Base-by-base conservation (phyloP, 2,329 filamentous ascomycete species). In the Fusarium luffae region DNA sequence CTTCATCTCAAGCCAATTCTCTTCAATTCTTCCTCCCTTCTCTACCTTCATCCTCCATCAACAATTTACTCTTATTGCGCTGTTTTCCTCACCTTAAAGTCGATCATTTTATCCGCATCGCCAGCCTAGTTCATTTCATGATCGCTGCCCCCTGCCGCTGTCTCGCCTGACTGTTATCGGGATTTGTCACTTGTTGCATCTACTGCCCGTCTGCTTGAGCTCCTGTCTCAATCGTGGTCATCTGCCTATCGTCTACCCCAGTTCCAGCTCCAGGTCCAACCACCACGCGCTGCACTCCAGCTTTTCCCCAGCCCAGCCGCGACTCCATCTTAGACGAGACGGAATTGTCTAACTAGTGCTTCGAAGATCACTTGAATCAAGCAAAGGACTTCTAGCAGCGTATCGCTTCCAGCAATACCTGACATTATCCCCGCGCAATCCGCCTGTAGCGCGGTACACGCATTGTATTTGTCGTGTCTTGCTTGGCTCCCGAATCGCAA, bases 171-270 rank as follows among this genome's bases (percentile, higher is more conserved):
- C 71, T 51, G n/a, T 47, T 63, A 56, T 51, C 55, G 55, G 51
- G 46, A 50, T 47, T 70, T 47, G 54, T 70, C 68, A 68, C 68
- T 68, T 65, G 46, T 50, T 63, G 54, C 54, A 68, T 57, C 63
- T 57, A 50, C 44, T 37, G 50, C 47, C 52, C 40, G 41, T n/a
- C 49, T 16, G 18, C 49, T 66, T 66, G 55, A 69, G 49, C 52
- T 66, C 34, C 64, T 71, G 60, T 69, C 65, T 71, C 68, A 69
- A 70, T 64, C 65, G 52, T 66, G 68, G 64, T 70, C 68, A 71
- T 69, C 68, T 71, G 68, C 66, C 52, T 60, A 43, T 25, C 44
- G 13, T 59, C 58, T 44, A 42, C 58, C 67, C 68, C 59, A 59
- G 67, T 43, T 58, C 61, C 56, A 48, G 63, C 54, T 52, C 48